These are phyloP conservation scores for Cercospora sp. DNA, from an alignment of 2,329 filamentous ascomycete genomes.

Conservation along the genomic window DNA sequence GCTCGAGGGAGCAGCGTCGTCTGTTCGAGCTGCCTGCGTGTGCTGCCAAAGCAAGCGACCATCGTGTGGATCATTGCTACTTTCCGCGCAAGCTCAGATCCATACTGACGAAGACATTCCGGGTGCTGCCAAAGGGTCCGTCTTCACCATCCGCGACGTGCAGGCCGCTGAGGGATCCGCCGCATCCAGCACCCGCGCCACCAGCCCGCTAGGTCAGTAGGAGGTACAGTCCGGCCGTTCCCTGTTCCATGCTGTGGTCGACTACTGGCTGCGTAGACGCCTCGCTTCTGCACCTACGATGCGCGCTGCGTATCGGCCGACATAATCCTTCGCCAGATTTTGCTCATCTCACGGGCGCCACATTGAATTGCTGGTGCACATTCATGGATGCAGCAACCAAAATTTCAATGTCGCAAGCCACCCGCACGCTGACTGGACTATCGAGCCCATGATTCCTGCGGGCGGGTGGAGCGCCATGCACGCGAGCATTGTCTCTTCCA, in stretches of 20 bases:
- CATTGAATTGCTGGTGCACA: not conserved
- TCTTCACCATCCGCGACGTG: not conserved
- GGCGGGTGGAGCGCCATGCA: not conserved
- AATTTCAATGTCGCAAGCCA: not conserved
- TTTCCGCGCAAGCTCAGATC: not conserved
- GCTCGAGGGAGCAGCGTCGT: not conserved
- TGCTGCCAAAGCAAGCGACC: not conserved
- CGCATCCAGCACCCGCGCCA: slow-evolving; percentile 9
- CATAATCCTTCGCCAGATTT: not conserved
- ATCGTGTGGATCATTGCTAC: not conserved
- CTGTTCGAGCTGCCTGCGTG: not conserved
- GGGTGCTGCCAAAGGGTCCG: slow-evolving; percentile 10
- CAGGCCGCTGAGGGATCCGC: not conserved
- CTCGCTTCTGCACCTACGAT: slow-evolving; percentile 6
- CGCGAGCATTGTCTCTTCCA: not conserved
- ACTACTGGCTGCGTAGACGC: not conserved
- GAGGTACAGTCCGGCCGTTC: slow-evolving; percentile 1
- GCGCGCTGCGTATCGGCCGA: not conserved
- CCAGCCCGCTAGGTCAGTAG: slow-evolving; percentile 4
- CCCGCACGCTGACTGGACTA: not conserved
- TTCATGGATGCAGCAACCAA: not conserved
- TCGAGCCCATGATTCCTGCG: not conserved
- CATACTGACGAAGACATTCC: slow-evolving; percentile 12
- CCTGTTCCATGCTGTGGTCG: not conserved
- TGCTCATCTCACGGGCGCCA: not conserved